These are phyloP conservation scores for Claviceps sp. DNA, from an alignment of 2,329 filamentous ascomycete species.

Conservation along the genomic window DNA sequence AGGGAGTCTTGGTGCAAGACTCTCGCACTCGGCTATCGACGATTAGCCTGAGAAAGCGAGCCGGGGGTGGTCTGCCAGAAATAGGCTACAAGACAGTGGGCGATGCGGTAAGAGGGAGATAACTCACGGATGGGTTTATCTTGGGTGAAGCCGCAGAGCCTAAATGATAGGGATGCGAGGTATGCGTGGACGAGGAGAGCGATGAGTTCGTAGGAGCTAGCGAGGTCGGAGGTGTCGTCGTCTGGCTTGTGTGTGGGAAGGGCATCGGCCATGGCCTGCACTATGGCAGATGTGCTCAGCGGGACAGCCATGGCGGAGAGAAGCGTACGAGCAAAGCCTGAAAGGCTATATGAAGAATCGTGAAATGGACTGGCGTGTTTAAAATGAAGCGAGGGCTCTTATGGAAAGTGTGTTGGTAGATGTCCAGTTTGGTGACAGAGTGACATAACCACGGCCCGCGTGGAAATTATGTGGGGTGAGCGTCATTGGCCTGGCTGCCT, in stretches of 20 bases:
- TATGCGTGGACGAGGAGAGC: slow-evolving; percentile 75
- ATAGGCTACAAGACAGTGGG: background rate
- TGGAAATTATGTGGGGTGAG: too few relatives aligned
- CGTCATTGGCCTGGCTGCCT: too few relatives aligned
- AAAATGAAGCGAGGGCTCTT: too few relatives aligned
- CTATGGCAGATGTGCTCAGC: slow-evolving; percentile 24
- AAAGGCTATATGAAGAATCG: too few relatives aligned
- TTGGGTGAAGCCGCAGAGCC: slow-evolving; percentile 71
- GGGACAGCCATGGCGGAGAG: background rate
- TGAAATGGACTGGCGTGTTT: too few relatives aligned
- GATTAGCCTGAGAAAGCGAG: background rate
- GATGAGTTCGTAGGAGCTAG: slow-evolving; percentile 66
- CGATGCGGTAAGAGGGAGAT: background rate
- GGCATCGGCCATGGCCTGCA: slow-evolving; percentile 45
- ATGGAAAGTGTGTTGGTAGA: too few relatives aligned
- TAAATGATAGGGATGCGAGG: slow-evolving; percentile 68
- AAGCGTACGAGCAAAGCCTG: too few relatives aligned
- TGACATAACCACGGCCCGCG: too few relatives aligned
- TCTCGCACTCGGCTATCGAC: slow-evolving; percentile 31
- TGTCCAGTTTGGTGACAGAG: too few relatives aligned
- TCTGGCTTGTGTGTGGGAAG: slow-evolving; percentile 38
- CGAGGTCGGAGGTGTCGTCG: slow-evolving; percentile 48
- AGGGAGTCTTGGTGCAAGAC: slow-evolving; percentile 52
- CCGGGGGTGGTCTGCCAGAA: too few relatives aligned
- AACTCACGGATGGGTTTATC: slow-evolving; percentile 56